Evolutionary conservation across 2,329 filamentous ascomycete genomes (phyloP).

Genomic region (Lasiodiplodia citricola): DNA sequence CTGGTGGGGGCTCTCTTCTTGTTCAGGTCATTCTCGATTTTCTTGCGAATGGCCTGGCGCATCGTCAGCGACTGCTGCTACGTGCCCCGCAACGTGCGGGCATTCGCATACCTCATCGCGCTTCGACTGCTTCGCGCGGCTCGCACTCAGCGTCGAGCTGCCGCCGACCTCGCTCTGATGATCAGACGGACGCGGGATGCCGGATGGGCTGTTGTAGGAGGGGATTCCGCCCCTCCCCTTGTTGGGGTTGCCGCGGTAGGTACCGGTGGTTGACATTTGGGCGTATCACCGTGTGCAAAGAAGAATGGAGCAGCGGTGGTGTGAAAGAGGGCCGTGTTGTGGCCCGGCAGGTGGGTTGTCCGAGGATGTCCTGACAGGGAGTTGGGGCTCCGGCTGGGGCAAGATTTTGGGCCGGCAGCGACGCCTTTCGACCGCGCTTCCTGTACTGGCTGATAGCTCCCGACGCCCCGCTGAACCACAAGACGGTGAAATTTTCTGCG

Average conservation of each 20-base stretch:
- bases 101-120: constrained; percentile 83
- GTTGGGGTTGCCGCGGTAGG: constrained; percentile 70
- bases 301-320: constrained; percentile 18
- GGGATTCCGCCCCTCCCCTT: constrained; percentile 65
- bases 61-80: constrained; percentile 31
- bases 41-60: constrained; percentile 85
- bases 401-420: constrained; percentile 19
- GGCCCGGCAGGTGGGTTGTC: constrained; percentile 12
- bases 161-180: constrained; percentile 30
- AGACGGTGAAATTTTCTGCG: constrained; percentile 8
- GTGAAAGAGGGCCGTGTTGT: constrained; percentile 22
- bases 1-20: constrained; percentile 89
- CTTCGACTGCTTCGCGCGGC: constrained; percentile 94
- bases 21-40: constrained; percentile 96
- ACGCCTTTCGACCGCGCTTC: constrained; percentile 14
- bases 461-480: constrained; percentile 7
- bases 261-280: constrained; percentile 65
- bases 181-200: constrained; percentile 72
- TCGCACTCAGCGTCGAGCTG: constrained; percentile 83
- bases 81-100: constrained; percentile 31
- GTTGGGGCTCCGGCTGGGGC: constrained; percentile 15
- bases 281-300: not conserved
- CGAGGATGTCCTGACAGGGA: constrained; percentile 7
- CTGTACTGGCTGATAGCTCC: constrained; percentile 10
- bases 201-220: constrained; percentile 69